Conservation (phyloP, 768 basidiomycete genomes). For the Rhodosporidiobolus odoratus region DNA sequence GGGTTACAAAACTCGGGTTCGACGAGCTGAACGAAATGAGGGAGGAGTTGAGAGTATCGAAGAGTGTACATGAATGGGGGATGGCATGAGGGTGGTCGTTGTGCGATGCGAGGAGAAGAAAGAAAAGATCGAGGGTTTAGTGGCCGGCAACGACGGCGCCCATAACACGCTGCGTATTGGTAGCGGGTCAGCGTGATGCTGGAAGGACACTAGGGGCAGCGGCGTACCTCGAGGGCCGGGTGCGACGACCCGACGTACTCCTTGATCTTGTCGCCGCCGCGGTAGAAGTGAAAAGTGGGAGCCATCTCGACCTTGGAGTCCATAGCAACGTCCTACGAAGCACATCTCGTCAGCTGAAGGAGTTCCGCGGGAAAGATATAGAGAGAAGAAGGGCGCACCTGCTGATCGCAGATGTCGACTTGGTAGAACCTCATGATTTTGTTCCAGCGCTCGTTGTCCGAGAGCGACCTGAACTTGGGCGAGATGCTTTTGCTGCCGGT, state of each 20-base stretch:
- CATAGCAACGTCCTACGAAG: slow-evolving; percentile 34
- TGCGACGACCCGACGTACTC: slow-evolving; percentile 33
- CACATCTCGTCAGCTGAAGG: background rate
- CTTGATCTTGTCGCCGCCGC: slow-evolving; percentile 22
- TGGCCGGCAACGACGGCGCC: slow-evolving; percentile 4
- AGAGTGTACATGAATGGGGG: too few species aligned
- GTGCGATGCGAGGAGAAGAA: background rate
- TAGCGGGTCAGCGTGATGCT: background rate
- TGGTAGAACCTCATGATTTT: slow-evolving; percentile 24
- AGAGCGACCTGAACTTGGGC: slow-evolving; percentile 20
- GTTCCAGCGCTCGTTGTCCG: slow-evolving; percentile 12
- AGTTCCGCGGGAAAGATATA: background rate
- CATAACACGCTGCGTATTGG: background rate
- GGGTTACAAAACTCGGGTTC: background rate
- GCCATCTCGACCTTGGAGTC: slow-evolving; percentile 21
- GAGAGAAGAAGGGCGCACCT: slow-evolving; percentile 3
- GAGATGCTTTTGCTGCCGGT: slow-evolving; percentile 33
- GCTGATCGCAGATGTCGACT: slow-evolving; percentile 37
- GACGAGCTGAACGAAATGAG: background rate
- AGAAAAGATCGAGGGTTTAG: background rate
- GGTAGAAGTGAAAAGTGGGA: slow-evolving; percentile 35
- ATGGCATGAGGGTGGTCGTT: too few species aligned
- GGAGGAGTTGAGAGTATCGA: background rate
- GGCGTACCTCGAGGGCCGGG: slow-evolving; percentile 36
- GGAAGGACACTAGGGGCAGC: background rate